These are phyloP conservation scores for Dactylellina drechsleri DNA, from an alignment of 2,329 filamentous ascomycete genomes.

Conservation along the genomic window DNA sequence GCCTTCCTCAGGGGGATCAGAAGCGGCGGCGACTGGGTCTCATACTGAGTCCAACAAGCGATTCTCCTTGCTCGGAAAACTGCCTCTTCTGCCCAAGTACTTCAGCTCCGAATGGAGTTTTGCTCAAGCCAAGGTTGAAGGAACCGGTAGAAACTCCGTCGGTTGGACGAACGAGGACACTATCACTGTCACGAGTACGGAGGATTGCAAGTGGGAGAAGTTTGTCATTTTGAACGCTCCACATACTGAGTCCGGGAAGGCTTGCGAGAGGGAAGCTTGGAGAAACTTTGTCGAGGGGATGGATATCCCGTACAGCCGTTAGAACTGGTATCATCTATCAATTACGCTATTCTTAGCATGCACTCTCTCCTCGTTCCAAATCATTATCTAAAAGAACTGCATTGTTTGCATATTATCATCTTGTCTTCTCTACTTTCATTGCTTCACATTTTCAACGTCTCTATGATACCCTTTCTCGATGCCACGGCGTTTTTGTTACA, in stretches of 20 bases:
- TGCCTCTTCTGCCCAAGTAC: constrained; percentile 84
- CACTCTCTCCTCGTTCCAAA: neutral
- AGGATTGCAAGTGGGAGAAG: constrained; percentile 88
- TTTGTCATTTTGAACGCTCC: constrained; percentile 73
- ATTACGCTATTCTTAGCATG: neutral
- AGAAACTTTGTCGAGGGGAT: constrained; percentile 49
- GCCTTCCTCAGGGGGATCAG: constrained; percentile 48
- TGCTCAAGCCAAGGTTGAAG: constrained; percentile 80
- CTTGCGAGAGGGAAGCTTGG: constrained; percentile 45
- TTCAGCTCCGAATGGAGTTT: constrained; percentile 93
- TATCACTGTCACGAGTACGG: constrained; percentile 80
- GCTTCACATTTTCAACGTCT: constrained; percentile 11
- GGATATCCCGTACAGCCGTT: constrained; percentile 47
- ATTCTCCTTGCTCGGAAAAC: constrained; percentile 84
- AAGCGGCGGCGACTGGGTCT: constrained; percentile 57
- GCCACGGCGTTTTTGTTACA: constrained; percentile 32
- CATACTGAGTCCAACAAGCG: constrained; percentile 72
- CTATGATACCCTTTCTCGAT: constrained; percentile 40
- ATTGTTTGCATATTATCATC: neutral
- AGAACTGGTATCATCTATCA: neutral
- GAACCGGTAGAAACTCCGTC: constrained; percentile 84
- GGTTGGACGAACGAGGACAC: constrained; percentile 83
- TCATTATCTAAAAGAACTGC: neutral
- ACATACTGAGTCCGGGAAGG: constrained; percentile 46
- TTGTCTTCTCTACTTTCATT: constrained; percentile 23